A percentile compares a stretch with the other conserved stretches of the same genome.
Conservation (phyloP, 148 eudicot genomes). For the Chenopodium formosanum region DNA sequence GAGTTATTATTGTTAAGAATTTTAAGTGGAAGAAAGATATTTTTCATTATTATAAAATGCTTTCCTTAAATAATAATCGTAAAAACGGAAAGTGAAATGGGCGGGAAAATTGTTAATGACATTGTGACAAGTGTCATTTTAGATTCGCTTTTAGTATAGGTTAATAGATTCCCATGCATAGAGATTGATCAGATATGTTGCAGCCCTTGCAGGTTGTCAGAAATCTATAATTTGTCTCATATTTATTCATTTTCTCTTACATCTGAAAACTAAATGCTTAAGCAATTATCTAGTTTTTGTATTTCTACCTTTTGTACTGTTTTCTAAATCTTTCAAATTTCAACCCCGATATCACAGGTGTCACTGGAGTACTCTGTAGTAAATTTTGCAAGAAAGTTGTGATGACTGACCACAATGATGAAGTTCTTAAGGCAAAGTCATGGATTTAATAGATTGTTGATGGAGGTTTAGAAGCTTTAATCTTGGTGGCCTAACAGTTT, state of each 20-base stretch:
- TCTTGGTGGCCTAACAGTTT: conserved; percentile 8
- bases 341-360: conserved; percentile 41
- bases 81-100: too few species aligned
- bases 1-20: too few species aligned
- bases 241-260: background rate
- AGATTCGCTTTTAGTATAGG: too few species aligned
- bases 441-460: conserved; percentile 2
- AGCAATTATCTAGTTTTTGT: background rate
- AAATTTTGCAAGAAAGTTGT: conserved; percentile 73
- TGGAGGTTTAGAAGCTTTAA: background rate
- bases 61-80: too few species aligned
- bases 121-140: too few species aligned
- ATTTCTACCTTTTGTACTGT: background rate
- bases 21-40: too few species aligned
- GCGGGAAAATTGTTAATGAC: too few species aligned
- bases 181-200: background rate
- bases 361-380: conserved; percentile 82
- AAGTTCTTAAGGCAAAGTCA: conserved; percentile 85
- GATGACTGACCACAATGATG: conserved; percentile 85
- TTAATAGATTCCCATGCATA: background rate
- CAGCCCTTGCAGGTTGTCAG: too few species aligned
- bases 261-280: background rate
- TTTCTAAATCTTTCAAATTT: background rate
- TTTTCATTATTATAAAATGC: too few species aligned
- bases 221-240: background rate